A percentile compares a stretch with the other conserved stretches of the same genome.
These are phyloP conservation scores for Botrytis sinoallii DNA, from an alignment of 2,329 filamentous ascomycete species.

Conservation along the genomic window DNA sequence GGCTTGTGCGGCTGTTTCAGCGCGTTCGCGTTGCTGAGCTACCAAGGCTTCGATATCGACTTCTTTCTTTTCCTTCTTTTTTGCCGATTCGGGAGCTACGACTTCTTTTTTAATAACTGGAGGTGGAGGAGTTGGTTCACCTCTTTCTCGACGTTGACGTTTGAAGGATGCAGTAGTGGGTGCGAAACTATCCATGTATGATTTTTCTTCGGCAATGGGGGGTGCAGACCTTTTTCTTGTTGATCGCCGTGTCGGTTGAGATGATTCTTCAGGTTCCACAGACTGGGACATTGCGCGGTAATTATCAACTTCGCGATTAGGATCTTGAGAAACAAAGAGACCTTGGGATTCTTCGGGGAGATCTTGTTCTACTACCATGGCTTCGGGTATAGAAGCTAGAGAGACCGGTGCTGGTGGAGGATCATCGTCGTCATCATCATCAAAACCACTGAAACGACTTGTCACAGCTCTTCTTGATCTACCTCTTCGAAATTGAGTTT, in stretches of 20 bases:
- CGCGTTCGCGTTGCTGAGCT: constrained; percentile 54
- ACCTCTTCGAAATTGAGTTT: constrained; percentile 26
- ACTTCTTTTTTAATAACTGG: constrained; percentile 24
- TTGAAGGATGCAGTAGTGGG: constrained; percentile 72
- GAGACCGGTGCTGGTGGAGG: constrained; percentile 1
- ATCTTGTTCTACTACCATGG: constrained; percentile 55
- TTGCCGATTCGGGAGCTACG: constrained; percentile 25
- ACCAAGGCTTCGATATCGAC: constrained; percentile 63
- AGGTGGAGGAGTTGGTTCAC: constrained; percentile 28
- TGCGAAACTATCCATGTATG: constrained; percentile 67
- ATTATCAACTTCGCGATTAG: constrained; percentile 32
- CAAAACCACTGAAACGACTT: constrained; percentile 72
- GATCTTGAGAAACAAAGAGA: constrained; percentile 55
- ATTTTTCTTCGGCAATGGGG: constrained; percentile 38
- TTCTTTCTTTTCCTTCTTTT: constrained; percentile 49
- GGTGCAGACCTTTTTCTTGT: constrained; percentile 46
- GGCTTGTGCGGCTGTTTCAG: constrained; percentile 59
- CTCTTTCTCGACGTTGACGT: constrained; percentile 55
- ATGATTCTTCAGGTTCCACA: constrained; percentile 14
- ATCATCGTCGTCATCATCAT: constrained; percentile 52
- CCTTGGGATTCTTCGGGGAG: constrained; percentile 37
- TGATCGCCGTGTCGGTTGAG: background rate
- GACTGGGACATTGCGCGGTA: constrained; percentile 26
- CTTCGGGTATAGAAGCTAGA: constrained; percentile 34
- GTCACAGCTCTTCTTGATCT: constrained; percentile 44